A percentile compares a stretch with the other conserved stretches of the same genome.
Conservation (phyloP, 306 rosid genomes). For the Sphenostylis stenocarpa region DNA sequence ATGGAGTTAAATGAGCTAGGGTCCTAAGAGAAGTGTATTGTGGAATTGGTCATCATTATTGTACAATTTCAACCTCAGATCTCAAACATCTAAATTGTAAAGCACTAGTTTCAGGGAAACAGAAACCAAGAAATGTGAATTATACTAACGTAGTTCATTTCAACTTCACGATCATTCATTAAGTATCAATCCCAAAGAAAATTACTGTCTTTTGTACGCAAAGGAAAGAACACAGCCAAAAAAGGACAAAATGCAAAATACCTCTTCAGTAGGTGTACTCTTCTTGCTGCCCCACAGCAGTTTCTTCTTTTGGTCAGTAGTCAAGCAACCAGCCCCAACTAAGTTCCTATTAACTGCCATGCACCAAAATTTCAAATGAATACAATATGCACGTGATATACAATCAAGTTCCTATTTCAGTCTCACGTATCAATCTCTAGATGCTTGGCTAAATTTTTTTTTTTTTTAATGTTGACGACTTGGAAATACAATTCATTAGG, state of each 20-base stretch:
- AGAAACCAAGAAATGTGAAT: neutral
- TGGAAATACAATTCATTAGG: neutral
- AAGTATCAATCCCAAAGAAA: neutral
- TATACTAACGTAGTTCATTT: neutral
- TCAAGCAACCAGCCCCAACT: constrained; percentile 68
- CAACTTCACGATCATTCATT: neutral
- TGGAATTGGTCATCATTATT: no score
- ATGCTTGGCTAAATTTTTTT: neutral
- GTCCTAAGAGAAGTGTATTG: no score
- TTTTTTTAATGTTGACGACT: neutral
- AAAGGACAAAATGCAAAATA: constrained; percentile 28
- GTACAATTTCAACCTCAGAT: no score
- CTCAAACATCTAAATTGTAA: no score
- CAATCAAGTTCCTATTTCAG: neutral
- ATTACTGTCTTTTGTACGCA: neutral
- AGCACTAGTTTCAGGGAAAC: no score
- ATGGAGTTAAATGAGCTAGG: no score
- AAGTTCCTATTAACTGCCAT: constrained; percentile 80
- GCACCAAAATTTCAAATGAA: constrained; percentile 34
- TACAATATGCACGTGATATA: constrained; percentile 9
- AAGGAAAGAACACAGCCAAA: neutral
- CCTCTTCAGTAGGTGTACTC: constrained; percentile 75
- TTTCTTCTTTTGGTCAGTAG: constrained; percentile 98
- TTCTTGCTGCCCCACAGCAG: constrained; percentile 93
- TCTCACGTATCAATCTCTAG: neutral